Evolutionary conservation across 345 rosid genomes (phyloP).

Genomic region (Zanthoxylum bungeanum): DNA sequence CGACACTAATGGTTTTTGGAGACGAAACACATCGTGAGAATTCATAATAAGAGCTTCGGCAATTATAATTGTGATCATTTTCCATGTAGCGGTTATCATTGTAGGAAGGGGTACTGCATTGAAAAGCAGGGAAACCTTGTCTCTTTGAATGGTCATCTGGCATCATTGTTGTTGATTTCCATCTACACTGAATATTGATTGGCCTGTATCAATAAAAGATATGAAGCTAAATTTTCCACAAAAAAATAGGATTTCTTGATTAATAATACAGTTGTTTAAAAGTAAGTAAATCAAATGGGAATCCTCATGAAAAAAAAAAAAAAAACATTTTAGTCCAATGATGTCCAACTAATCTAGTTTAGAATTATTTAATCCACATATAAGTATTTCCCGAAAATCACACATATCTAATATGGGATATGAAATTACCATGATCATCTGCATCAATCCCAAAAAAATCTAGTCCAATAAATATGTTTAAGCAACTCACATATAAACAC

Average conservation of each 20-base stretch:
- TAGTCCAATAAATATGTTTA: too few relatives aligned
- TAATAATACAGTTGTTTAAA: too few relatives aligned
- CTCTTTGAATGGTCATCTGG: conserved; percentile 34
- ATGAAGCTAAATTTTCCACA: neutral
- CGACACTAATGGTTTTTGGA: conserved; percentile 64
- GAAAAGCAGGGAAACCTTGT: conserved; percentile 36
- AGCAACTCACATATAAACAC: too few relatives aligned
- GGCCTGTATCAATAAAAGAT: conserved; percentile 42
- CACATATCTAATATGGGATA: too few relatives aligned
- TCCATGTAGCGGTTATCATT: conserved; percentile 32
- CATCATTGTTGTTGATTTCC: conserved; percentile 44
- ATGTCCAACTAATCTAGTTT: too few relatives aligned
- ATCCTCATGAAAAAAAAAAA: too few relatives aligned
- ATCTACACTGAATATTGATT: conserved; percentile 69
- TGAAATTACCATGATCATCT: too few relatives aligned
- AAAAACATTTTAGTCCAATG: too few relatives aligned
- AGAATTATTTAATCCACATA: too few relatives aligned
- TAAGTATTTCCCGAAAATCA: too few relatives aligned
- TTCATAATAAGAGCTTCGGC: conserved; percentile 32
- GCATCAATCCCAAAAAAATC: too few relatives aligned
- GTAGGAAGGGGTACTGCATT: conserved; percentile 27
- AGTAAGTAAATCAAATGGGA: too few relatives aligned
- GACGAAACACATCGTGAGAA: conserved; percentile 49
- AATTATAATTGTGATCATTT: conserved; percentile 24
- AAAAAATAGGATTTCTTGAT: neutral